Conservation (phyloP, 2,329 filamentous ascomycete genomes). For the Xylaria multiplex region DNA sequence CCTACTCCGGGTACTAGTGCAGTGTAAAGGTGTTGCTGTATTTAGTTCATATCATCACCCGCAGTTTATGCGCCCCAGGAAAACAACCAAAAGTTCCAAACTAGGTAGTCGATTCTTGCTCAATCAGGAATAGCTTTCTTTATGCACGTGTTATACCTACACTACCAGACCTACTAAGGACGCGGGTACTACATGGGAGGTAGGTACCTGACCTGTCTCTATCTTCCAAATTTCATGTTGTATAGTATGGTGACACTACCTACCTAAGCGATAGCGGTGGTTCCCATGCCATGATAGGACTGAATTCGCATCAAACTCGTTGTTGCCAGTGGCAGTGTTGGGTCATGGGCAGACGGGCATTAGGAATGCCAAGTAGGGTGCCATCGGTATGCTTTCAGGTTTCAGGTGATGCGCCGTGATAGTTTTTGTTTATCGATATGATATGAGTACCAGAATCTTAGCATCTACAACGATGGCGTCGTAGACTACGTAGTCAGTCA, state of each 20-base stretch:
- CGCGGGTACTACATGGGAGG: too few relatives aligned
- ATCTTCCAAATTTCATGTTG: background rate
- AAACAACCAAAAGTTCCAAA: background rate
- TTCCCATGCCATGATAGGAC: slow-evolving; percentile 1
- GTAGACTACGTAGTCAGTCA: background rate
- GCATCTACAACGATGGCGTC: background rate
- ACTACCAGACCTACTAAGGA: too few relatives aligned
- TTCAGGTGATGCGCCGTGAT: slow-evolving; percentile 28
- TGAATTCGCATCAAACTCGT: background rate
- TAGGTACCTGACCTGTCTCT: background rate
- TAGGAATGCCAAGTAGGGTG: slow-evolving; percentile 4
- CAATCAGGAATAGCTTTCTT: background rate
- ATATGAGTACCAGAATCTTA: slow-evolving; percentile 4
- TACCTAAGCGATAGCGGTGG: slow-evolving; percentile 3
- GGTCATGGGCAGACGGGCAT: background rate
- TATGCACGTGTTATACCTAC: background rate
- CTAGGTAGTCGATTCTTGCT: background rate
- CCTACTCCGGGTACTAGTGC: background rate
- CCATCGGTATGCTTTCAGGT: slow-evolving; percentile 24
- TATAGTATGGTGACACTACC: background rate
- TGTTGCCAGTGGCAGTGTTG: slow-evolving; percentile 10
- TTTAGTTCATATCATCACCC: slow-evolving; percentile 12
- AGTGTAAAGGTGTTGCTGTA: slow-evolving; percentile 3
- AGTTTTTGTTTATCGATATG: slow-evolving; percentile 10
- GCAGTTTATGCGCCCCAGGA: slow-evolving; percentile 7